A percentile compares a stretch with the other conserved stretches of the same genome.
These are phyloP conservation scores for Alliaria petiolata DNA, from an alignment of 345 rosid species.

Conservation along the genomic window DNA sequence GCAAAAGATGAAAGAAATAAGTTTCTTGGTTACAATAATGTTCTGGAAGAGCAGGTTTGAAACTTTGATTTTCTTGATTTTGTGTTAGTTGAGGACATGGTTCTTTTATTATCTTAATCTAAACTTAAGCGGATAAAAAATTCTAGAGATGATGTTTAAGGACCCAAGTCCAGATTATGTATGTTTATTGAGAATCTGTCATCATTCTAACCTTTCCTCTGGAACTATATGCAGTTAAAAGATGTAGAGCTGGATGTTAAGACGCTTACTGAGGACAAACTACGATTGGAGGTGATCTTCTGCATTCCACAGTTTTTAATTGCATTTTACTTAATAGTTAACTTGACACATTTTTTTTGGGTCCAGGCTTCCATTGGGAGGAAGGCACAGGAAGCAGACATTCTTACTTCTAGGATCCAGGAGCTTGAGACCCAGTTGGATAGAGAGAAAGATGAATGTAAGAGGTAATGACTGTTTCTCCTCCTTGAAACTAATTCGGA, in stretches of 20 bases:
- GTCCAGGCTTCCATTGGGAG: conserved; percentile 49
- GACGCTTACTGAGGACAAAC: conserved; percentile 46
- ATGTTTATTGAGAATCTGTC: not conserved
- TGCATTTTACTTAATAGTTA: conserved; percentile 18
- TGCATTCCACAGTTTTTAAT: conserved; percentile 31
- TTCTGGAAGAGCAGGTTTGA: conserved; percentile 66
- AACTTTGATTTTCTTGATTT: conserved; percentile 12
- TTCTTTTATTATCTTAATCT: not conserved
- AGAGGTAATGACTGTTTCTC: conserved; percentile 45
- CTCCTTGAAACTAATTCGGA: not conserved
- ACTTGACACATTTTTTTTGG: not conserved
- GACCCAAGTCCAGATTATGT: not conserved
- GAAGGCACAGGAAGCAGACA: conserved; percentile 64
- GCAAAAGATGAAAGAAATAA: conserved; percentile 43
- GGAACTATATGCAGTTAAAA: conserved; percentile 53
- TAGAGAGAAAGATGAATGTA: conserved; percentile 70
- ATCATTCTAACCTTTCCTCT: conserved; percentile 8
- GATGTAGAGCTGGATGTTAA: conserved; percentile 49
- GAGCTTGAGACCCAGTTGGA: conserved; percentile 72
- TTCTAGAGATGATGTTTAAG: not conserved
- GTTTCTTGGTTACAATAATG: conserved; percentile 40
- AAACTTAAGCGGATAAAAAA: not conserved
- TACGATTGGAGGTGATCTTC: conserved; percentile 49
- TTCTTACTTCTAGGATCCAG: conserved; percentile 60
- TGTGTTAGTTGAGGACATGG: not conserved